A percentile compares a stretch with the other conserved stretches of the same genome.
Conservation (phyloP, 2,329 filamentous ascomycete species). For the Aspergillus sp. region DNA sequence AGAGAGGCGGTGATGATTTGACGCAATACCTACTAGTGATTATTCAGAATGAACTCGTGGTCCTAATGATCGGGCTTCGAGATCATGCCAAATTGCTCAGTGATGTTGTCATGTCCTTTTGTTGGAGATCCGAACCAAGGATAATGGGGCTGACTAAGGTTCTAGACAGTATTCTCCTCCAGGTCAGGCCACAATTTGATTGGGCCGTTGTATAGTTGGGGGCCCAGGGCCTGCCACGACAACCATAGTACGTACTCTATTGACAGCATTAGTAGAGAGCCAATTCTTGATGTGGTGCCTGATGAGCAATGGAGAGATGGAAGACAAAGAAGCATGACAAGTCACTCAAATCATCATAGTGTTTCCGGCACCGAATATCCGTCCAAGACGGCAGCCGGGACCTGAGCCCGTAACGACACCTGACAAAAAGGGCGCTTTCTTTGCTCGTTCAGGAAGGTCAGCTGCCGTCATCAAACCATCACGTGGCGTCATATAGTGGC, state of each 20-base stretch:
- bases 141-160: conserved; percentile 9
- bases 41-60: not conserved
- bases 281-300: not conserved
- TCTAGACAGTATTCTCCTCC: conserved; percentile 11
- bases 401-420: conserved; percentile 1
- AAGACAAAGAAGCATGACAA: no score
- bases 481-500: conserved; percentile 30
- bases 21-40: conserved; percentile 4
- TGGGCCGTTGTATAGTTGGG: conserved; percentile 15
- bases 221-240: conserved; percentile 3
- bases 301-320: no score
- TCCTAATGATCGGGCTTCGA: not conserved
- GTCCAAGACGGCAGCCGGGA: not conserved
- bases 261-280: not conserved
- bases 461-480: conserved; percentile 30
- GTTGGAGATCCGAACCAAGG: conserved; percentile 10
- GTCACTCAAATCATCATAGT: no score
- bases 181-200: not conserved
- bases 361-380: conserved; percentile 5
- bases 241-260: not conserved
- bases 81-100: conserved; percentile 7
- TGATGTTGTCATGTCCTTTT: conserved; percentile 10
- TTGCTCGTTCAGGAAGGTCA: conserved; percentile 19
- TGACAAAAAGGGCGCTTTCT: conserved; percentile 13
- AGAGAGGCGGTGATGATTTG: not conserved